phyloP scores from a whole-genome alignment of 164 flowering plant genomes.

The Vitis rupestris region DNA sequence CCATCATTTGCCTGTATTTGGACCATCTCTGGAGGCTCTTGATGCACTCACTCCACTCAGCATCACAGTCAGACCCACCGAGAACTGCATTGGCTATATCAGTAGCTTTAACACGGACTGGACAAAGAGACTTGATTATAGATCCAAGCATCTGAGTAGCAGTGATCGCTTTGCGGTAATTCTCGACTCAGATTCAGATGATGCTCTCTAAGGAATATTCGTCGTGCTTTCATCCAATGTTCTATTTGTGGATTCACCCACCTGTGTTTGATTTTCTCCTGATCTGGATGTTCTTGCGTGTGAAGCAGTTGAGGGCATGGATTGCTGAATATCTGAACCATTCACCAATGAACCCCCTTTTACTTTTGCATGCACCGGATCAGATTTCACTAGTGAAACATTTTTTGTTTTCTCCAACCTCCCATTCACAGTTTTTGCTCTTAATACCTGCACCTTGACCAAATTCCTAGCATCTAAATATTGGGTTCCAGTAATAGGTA shows the following conservation, averaged over 20 bases:
- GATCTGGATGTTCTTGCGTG: conserved; percentile 40
- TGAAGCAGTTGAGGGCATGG: conserved; percentile 18
- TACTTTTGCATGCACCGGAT: no score
- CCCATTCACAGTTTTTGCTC: conserved; percentile 56
- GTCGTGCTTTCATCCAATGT: conserved; percentile 48
- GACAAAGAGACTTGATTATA: no score
- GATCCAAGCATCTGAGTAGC: no score
- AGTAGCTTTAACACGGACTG: no score
- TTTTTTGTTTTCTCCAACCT: conserved; percentile 55
- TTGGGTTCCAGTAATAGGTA: conserved; percentile 16
- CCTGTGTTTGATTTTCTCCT: conserved; percentile 47
- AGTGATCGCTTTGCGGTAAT: no score
- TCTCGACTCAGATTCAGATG: conserved; percentile 54
- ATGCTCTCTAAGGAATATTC: conserved; percentile 40
- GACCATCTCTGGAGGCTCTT: no score
- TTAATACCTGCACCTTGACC: conserved; percentile 7
- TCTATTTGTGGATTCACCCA: conserved; percentile 51
- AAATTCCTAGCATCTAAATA: conserved; percentile 45
- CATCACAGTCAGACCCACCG: no score
- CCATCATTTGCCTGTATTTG: no score
- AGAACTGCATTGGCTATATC: no score
- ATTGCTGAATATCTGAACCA: conserved; percentile 49
- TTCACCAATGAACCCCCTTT: conserved; percentile 16
- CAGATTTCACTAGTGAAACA: conserved; percentile 24
- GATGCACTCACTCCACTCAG: no score